Conservation (phyloP, 1,284 basidiomycete species). For the Cryptococcus sp. region DNA sequence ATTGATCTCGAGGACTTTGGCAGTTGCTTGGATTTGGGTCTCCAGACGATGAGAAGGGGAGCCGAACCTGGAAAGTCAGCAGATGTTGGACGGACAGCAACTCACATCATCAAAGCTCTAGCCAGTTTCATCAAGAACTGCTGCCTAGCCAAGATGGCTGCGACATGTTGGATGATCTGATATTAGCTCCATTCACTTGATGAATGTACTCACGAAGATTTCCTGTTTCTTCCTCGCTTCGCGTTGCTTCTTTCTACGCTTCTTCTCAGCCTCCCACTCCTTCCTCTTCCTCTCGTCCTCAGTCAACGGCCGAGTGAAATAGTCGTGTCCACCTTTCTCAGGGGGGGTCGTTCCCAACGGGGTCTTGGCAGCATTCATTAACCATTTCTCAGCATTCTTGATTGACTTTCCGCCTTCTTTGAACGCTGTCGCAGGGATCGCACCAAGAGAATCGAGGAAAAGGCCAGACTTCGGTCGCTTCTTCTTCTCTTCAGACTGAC, state of each 20-base stretch:
- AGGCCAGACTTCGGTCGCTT: constrained; percentile 29
- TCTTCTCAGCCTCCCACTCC: constrained; percentile 60
- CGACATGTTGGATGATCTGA: constrained; percentile 86
- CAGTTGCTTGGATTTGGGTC: constrained; percentile 82
- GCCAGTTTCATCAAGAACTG: constrained; percentile 88
- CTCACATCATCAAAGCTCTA: constrained; percentile 83
- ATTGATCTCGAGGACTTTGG: constrained; percentile 78
- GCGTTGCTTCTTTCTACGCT: constrained; percentile 54
- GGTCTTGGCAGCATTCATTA: constrained; percentile 36
- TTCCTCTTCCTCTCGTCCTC: constrained; percentile 55
- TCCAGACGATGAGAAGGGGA: constrained; percentile 86
- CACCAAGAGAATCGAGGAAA: constrained; percentile 31
- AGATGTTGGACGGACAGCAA: neutral
- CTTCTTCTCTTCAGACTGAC: constrained; percentile 14
- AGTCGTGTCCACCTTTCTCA: constrained; percentile 43
- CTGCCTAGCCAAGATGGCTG: constrained; percentile 80
- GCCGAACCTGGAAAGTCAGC: constrained; percentile 61
- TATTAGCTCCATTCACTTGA: neutral
- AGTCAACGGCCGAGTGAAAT: constrained; percentile 46
- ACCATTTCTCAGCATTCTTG: constrained; percentile 45
- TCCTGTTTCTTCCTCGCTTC: constrained; percentile 73
- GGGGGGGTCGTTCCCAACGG: constrained; percentile 37
- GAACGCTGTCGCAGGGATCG: constrained; percentile 28
- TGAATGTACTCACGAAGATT: constrained; percentile 64
- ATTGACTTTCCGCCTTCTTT: constrained; percentile 35